Evolutionary conservation across 148 eudicot genomes (phyloP).

Genomic region (Hydrangea macrophylla): DNA sequence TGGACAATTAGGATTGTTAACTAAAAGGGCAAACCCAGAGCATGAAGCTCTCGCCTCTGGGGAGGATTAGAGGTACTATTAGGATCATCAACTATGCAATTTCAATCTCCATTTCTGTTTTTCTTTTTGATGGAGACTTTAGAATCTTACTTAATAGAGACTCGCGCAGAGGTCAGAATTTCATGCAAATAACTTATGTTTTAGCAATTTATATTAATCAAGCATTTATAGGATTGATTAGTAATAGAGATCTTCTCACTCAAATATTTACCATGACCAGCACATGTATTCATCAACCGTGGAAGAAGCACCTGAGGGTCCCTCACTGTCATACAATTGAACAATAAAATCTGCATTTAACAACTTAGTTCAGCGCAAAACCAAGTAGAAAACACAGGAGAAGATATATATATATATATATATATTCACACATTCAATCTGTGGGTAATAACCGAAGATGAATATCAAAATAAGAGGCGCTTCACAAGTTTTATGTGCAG

Average conservation of each 20-base stretch:
- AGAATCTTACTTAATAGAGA: neutral
- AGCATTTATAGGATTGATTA: neutral
- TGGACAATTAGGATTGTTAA: neutral
- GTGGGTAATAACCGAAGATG: no score
- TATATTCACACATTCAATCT: neutral
- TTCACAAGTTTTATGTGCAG: no score
- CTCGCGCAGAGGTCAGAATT: neutral
- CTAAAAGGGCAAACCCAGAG: no score
- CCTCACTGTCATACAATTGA: slow-evolving; percentile 98
- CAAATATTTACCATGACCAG: slow-evolving; percentile 51
- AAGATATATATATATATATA: no score
- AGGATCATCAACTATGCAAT: no score
- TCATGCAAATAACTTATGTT: neutral
- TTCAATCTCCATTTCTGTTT: no score
- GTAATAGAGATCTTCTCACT: slow-evolving; percentile 1
- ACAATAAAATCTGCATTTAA: slow-evolving; percentile 80
- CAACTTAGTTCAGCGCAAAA: slow-evolving; percentile 19
- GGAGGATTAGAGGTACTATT: no score
- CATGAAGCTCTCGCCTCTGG: no score
- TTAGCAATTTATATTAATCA: neutral
- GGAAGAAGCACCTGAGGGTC: slow-evolving; percentile 95
- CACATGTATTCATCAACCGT: slow-evolving; percentile 59
- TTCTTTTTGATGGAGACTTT: no score
- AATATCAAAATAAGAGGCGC: no score
- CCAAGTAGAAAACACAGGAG: neutral